Percentiles rank a stretch among this genome's conserved stretches.
Conservation (phyloP, 2,329 filamentous ascomycete species). For the Ceratocystis cubensis region DNA sequence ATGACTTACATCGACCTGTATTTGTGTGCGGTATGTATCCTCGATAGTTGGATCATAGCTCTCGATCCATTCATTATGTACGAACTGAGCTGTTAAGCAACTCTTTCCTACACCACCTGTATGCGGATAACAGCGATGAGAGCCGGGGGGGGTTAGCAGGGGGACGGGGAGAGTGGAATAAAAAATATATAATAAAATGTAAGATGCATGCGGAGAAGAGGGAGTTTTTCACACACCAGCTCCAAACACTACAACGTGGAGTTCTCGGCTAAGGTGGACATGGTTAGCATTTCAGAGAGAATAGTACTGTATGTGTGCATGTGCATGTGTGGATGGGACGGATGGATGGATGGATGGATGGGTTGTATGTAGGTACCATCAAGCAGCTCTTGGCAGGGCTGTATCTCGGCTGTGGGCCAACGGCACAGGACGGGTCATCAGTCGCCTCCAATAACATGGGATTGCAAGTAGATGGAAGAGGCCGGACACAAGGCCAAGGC, state of each 20-base stretch:
- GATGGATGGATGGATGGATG: neutral
- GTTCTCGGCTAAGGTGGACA: conserved; percentile 48
- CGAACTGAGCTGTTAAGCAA: conserved; percentile 89
- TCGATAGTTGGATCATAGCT: conserved; percentile 71
- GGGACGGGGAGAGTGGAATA: neutral
- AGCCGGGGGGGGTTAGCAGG: neutral
- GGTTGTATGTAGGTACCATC: neutral
- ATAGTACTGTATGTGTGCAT: neutral
- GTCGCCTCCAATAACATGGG: too few relatives aligned
- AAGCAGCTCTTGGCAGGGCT: neutral
- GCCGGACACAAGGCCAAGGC: neutral
- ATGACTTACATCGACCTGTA: conserved; percentile 67
- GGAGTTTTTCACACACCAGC: conserved; percentile 44
- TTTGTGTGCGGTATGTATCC: conserved; percentile 62
- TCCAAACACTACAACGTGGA: conserved; percentile 70
- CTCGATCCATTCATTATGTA: conserved; percentile 90
- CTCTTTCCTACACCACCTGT: conserved; percentile 82
- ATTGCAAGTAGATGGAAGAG: neutral
- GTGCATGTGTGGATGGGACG: neutral
- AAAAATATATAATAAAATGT: neutral
- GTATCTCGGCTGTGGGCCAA: neutral
- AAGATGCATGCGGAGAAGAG: neutral
- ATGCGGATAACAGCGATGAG: conserved; percentile 20
- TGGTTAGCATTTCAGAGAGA: conserved; percentile 4
- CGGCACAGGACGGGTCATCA: neutral